Base-by-base conservation (phyloP, 495 filamentous ascomycete genomes). In the Aspergillus saccharolyticus region DNA sequence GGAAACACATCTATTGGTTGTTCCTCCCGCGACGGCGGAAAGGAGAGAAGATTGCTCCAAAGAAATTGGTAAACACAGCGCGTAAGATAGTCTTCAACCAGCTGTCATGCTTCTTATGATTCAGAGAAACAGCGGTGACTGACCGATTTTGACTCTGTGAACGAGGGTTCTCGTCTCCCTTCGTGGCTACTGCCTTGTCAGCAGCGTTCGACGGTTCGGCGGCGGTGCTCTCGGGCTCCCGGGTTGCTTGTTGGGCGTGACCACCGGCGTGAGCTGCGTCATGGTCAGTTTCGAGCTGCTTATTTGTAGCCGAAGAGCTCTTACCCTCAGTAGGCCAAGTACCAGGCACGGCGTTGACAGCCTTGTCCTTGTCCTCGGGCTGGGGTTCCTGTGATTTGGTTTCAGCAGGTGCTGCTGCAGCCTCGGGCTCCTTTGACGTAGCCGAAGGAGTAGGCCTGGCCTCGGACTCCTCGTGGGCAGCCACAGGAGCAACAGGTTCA, bases 51-150 rank as follows among this genome's bases (percentile, higher is more conserved):
- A 78, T 61, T 42, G 67, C 62, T 12, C 73, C 73, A 60, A 77
- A 70, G 63, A 78, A 71, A 54, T 64, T 67, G 30, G 63, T 66
- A 65, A 76, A 78, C 44, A 78, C 68, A 39, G 72, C 66, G 56
- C 74, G 74, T 60, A 76, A 62, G 57, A 78, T 66, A 53, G 65
- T 69, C 63, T 70, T 75, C 67, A 78, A 66, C 75, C 75, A 78
- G 64, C 67, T 73, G 61, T 74, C 72, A 53, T 64, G 56, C 65
- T 39, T 39, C 33, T 70, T 64, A 60, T 65, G 66, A 66, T 73
- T 74, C 60, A 75, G 57, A 65, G 75, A 74, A 66, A 77, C 69
- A 66, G 74, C 73, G 55, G 68, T 68, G 51, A 76, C 72, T 69
- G 75, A 77, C 68, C 70, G 75, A 58, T 71, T 74, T 66, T 75